Base-by-base conservation (phyloP, 2,329 filamentous ascomycete genomes). In the Aspergillus glaucus region DNA sequence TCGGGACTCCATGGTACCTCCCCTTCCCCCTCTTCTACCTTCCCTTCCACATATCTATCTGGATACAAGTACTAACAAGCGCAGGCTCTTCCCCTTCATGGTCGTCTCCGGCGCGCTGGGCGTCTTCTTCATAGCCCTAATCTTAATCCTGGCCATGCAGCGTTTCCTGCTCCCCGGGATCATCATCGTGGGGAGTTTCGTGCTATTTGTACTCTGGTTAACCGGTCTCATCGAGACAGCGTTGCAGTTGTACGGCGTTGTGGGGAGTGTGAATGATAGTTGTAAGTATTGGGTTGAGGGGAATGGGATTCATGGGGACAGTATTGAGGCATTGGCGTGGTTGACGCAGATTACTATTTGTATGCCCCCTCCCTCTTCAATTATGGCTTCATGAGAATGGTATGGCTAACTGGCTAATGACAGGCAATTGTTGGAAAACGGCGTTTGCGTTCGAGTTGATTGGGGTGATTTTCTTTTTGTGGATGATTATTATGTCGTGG, bases 51-150 rank as follows among this genome's bases (percentile, higher is more conserved):
- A 14, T 37, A 47, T 43, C 30, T 41, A 46, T 28, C 15, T 47
- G 24, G 10, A 43, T 50, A 49, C 21, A 44, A 49, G 39, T 14
- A 51, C 48, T 46, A 32, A 50, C 40, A 24, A 43, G 21, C 6
- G 50, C 59, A 85, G 81, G 81, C 74, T 85, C 54, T 81, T 85
- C 68, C 81, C 81, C 24, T 85, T 78, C 66, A 81, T 80, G 66
- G 75, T 84, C 46, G 77, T 79, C 14, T 73, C 78, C 55, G 77
- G 79, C 61, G 64, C 74, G 2, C 72, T 85, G 1, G 77, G 77
- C 26, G 68, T 84, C 46, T 59, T 79, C 57, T 82, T 82, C 70
- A 75, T 84, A 57, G 64, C 80, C 58, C 65, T 81, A 54, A 76
- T 82, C 62, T 71, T 83, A 55, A 64, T 77, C 55, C 77, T 82